Percentiles rank a stretch among this genome's conserved stretches.
phyloP scores from a whole-genome alignment of 1,284 basidiomycete species.

The Boletus nobilissimus region DNA sequence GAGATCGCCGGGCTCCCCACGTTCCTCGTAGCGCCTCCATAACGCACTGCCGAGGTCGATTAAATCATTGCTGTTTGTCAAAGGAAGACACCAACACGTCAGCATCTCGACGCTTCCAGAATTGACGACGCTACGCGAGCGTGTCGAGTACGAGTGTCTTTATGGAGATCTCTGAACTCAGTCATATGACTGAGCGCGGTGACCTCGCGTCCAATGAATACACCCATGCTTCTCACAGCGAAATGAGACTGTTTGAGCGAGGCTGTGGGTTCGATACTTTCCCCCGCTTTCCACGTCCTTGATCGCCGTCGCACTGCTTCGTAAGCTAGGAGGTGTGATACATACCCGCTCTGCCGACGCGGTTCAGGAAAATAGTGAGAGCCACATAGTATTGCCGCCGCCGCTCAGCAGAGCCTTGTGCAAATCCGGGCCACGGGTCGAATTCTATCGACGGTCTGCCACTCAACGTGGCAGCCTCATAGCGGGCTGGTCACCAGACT shows the following conservation, averaged over 20 bases:
- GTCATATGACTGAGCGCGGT: background rate
- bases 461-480: too few species aligned
- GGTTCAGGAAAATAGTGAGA: too few species aligned
- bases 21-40: background rate
- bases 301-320: too few species aligned
- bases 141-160: background rate
- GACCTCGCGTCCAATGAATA: background rate
- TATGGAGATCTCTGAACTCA: background rate
- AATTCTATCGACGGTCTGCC: too few species aligned
- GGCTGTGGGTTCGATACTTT: background rate
- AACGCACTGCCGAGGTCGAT: background rate
- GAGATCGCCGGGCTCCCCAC: background rate
- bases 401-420: too few species aligned
- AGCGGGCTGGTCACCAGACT: too few species aligned
- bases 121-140: background rate
- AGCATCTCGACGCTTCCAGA: background rate
- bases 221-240: background rate
- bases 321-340: too few species aligned
- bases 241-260: constrained; percentile 23
- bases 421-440: too few species aligned
- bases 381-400: too few species aligned
- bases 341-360: too few species aligned
- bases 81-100: background rate
- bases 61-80: background rate
- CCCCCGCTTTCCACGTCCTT: too few species aligned